Base-by-base conservation (phyloP, 1,284 basidiomycete genomes). In the Athelia psychrophila region DNA sequence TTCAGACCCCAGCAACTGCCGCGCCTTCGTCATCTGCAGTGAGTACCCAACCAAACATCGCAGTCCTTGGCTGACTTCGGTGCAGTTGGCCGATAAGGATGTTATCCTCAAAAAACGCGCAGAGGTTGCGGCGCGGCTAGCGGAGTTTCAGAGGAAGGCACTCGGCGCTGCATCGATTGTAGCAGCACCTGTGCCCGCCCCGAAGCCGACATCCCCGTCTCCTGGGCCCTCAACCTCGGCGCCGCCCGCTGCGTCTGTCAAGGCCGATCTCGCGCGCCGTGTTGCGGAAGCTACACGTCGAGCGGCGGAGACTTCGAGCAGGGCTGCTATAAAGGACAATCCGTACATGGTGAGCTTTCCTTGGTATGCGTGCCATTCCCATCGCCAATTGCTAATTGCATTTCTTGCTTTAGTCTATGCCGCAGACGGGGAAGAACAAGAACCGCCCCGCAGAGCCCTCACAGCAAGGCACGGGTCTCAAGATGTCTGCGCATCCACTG, bases 401-500 rank as follows among this genome's bases (percentile, higher is more conserved):
- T 54, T 33, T 44, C 47, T n/a, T n/a, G n/a, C n/a, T 46, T 20
- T 60, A 84, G 80, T 76, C 77, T 2, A 68, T 78, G 49, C 73
- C 81, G 15, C 78, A 78, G 59, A 70, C 70, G 3, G 75, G 73
- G 36, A 85, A 78, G 62, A 87, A 81, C 64, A 83, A 81, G 60
- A 74, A 69, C 54, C 70, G 70, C 1, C 72, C 73, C 1, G 64
- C 67, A 2, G 86, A 88, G 57, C 79, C 81, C 44, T 71, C 82
- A 2, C 89, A 86, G 36, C 86, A 88, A 66, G 88, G 91, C 44
- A 84, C 84, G 15, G 91, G 91, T n/a, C 71, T 93, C 51, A 90
- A 90, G 67, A 93, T 95, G 82, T 86, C 91, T 2, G 90, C 92
- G 0, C 94, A 96, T 68, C 94, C 94, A 3, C 74, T 95, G 22